Conservation (phyloP, 768 basidiomycete species). For the Mycena leptocephala region DNA sequence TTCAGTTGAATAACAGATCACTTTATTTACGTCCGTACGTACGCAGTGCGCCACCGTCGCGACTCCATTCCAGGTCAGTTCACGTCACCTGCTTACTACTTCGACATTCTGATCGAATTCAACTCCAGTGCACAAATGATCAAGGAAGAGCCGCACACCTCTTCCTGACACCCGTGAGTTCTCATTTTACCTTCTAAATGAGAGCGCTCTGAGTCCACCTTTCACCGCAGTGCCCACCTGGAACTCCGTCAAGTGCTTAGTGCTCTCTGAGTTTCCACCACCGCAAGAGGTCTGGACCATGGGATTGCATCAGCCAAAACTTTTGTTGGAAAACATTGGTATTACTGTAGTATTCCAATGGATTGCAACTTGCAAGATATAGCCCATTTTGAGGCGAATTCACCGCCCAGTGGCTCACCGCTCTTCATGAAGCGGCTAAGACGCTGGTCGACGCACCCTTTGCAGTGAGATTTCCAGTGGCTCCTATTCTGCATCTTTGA, state of each 20-base stretch:
- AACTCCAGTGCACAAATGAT: slow-evolving; percentile 12
- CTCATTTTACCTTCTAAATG: slow-evolving; percentile 3
- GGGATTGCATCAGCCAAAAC: neutral
- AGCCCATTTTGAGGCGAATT: no score
- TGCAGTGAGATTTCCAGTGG: no score
- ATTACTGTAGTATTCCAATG: neutral
- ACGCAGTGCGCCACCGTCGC: slow-evolving; percentile 10
- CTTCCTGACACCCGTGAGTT: slow-evolving; percentile 2
- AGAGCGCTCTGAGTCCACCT: neutral
- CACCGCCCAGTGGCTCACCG: no score
- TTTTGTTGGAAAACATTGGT: slow-evolving; percentile 1
- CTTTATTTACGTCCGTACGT: slow-evolving; percentile 4
- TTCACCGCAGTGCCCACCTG: slow-evolving; percentile 5
- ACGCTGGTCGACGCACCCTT: no score
- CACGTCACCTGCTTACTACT: neutral
- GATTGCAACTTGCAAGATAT: neutral
- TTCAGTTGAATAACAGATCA: slow-evolving; percentile 2
- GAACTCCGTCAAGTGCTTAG: slow-evolving; percentile 12
- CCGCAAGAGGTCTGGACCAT: slow-evolving; percentile 4
- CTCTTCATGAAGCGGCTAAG: no score
- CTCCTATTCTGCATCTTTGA: no score
- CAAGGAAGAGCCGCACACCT: slow-evolving; percentile 4
- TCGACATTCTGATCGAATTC: slow-evolving; percentile 3
- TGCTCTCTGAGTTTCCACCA: slow-evolving; percentile 7
- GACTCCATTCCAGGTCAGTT: slow-evolving; percentile 12